Evolutionary conservation across 164 flowering plant species (phyloP), one percentile per base, ranked within the genome.

Genomic region (Annona squamosa): DNA sequence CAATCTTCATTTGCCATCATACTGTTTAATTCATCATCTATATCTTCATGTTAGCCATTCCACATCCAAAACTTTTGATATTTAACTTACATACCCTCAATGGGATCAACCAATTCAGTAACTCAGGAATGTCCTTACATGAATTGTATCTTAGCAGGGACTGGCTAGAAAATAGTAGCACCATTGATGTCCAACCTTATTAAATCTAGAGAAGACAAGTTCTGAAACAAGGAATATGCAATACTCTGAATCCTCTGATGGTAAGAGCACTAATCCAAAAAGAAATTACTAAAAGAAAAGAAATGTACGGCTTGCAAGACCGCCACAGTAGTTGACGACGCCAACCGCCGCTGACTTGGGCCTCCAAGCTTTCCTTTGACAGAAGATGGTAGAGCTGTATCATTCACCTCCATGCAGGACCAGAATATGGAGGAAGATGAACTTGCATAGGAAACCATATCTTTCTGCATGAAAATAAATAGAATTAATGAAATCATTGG

Each of bases 341-440:
- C 76, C 82, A 93, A 79, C 77, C 98, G 85, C 3, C 98, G 86
- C 81, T 89, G 97, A 86, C 95, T 91, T 69, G 93, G 99, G 9
- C 99, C 99, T 42, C 99, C 99, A 74, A 95, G 90, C 85, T 83
- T 90, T 79, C 99, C 99, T 72, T 75, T 87, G 6, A 95, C 81
- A 52, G 95, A 86, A 75, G 85, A 76, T 63, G 99, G 94, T 61
- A 95, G 82, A 67, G 26, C 63, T 4, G 70, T 65, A 48, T 77
- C 85, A 59, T 82, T 82, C 12, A 42, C 18, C 47, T 46, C 70
- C 74, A 71, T 67, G 67, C 64, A 45, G 41, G 88, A 82, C 91
- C 87, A 87, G 75, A 93, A 91, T 73, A 88, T 77, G 18, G 93
- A 86, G 82, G 89, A 87, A 73, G 89, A 82, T 59, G 67, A 72